Conservation (phyloP, 441 rosid species). For the Adansonia grandidieri region DNA sequence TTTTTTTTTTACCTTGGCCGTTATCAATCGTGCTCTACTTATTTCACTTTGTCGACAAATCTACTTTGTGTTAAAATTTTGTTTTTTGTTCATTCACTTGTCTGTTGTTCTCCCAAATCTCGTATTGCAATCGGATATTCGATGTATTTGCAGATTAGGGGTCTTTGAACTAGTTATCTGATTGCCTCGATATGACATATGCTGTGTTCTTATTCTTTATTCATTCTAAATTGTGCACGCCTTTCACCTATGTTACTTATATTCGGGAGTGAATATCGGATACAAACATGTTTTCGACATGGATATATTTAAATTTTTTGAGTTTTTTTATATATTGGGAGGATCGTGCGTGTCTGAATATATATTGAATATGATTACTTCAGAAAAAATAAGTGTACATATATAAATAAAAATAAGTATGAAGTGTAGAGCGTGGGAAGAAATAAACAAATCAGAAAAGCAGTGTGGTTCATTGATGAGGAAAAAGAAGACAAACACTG, state of each 20-base stretch:
- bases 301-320: too few relatives aligned
- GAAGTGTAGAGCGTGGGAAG: not conserved
- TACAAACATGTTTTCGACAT: too few relatives aligned
- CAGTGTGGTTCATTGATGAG: constrained; percentile 14
- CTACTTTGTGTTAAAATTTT: constrained; percentile 40
- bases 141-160: constrained; percentile 14
- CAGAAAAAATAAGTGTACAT: not conserved
- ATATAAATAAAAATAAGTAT: not conserved
- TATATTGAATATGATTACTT: not conserved
- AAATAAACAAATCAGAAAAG: constrained; percentile 5
- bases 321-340: too few relatives aligned
- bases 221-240: not conserved
- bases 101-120: constrained; percentile 27
- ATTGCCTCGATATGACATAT: not conserved
- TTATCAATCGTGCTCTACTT: constrained; percentile 36
- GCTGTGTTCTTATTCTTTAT: not conserved
- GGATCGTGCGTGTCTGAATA: too few relatives aligned
- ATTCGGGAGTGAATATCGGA: too few relatives aligned
- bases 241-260: too few relatives aligned
- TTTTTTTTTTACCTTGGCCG: constrained; percentile 5
- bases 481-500: not conserved
- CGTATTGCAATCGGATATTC: constrained; percentile 17
- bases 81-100: constrained; percentile 18
- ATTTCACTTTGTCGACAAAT: constrained; percentile 38
- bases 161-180: not conserved